Percentiles rank a stretch among this genome's conserved stretches.
Evolutionary conservation across 2,329 filamentous ascomycete genomes (phyloP).

Genomic region (Ceratocystis alfenasii): DNA sequence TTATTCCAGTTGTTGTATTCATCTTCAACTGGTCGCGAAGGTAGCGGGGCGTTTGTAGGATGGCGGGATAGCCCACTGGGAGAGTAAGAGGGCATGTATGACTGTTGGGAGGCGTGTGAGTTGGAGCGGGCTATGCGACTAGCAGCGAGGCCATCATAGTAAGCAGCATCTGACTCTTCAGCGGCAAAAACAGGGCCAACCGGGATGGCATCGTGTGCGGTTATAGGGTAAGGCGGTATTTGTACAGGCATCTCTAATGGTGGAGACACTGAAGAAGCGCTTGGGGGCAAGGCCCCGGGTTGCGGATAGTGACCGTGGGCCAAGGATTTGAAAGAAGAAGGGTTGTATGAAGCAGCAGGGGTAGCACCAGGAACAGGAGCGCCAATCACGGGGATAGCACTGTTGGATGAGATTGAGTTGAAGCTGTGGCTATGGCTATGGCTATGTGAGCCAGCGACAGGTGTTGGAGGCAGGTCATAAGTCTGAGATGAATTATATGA

Average conservation of each 20-base stretch:
- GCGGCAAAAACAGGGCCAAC: constrained; percentile 39
- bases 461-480: neutral
- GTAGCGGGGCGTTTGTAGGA: constrained; percentile 48
- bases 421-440: constrained; percentile 16
- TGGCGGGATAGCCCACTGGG: constrained; percentile 34
- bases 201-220: constrained; percentile 29
- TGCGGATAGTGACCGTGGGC: neutral
- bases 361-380: constrained; percentile 5
- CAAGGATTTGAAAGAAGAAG: neutral
- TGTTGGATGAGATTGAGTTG: constrained; percentile 2
- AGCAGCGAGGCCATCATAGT: constrained; percentile 29
- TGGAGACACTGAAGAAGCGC: neutral
- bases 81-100: constrained; percentile 26
- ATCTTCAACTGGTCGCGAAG: constrained; percentile 40
- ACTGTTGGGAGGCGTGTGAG: constrained; percentile 39
- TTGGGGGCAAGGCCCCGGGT: constrained; percentile 17
- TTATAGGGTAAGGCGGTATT: constrained; percentile 10
- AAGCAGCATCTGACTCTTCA: constrained; percentile 29
- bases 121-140: constrained; percentile 37
- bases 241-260: neutral
- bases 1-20: constrained; percentile 35
- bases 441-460: neutral
- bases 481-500: neutral
- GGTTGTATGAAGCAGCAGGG: constrained; percentile 15
- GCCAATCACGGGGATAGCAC: constrained; percentile 11